A percentile compares a stretch with the other conserved stretches of the same genome.
phyloP scores from a whole-genome alignment of 2,329 filamentous ascomycete species.

The Penicillium sp. region DNA sequence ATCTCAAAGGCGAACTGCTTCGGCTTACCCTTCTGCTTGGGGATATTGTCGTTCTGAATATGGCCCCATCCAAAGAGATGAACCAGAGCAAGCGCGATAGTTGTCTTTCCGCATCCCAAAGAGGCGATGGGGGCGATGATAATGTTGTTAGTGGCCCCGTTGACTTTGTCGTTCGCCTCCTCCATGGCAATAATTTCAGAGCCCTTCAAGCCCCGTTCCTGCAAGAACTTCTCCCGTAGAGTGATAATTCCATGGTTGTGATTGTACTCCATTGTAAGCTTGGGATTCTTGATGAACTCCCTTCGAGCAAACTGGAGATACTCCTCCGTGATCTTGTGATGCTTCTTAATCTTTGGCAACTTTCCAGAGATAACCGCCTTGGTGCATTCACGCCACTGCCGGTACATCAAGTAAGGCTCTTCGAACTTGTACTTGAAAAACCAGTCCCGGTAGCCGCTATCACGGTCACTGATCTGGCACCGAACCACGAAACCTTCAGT shows the following conservation, averaged over 20 bases:
- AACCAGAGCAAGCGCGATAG: conserved; percentile 78
- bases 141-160: conserved; percentile 68
- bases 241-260: conserved; percentile 94
- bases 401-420: conserved; percentile 97
- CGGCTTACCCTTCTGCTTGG: conserved; percentile 74
- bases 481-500: conserved; percentile 97
- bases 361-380: conserved; percentile 82
- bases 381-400: conserved; percentile 97
- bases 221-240: conserved; percentile 85
- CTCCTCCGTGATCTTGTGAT: conserved; percentile 85
- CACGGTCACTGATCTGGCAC: conserved; percentile 69
- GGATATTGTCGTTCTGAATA: conserved; percentile 95
- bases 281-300: conserved; percentile 71
- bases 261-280: conserved; percentile 74
- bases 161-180: conserved; percentile 53
- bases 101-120: conserved; percentile 96
- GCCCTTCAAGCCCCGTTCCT: conserved; percentile 81
- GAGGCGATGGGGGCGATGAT: conserved; percentile 91
- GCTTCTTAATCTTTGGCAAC: conserved; percentile 80
- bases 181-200: conserved; percentile 83
- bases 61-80: conserved; percentile 91
- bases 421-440: conserved; percentile 99
- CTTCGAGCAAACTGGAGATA: conserved; percentile 83
- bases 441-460: conserved; percentile 79
- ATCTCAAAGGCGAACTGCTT: conserved; percentile 77